Conservation (phyloP, 768 basidiomycete species). For the Termitomyces sp. region DNA sequence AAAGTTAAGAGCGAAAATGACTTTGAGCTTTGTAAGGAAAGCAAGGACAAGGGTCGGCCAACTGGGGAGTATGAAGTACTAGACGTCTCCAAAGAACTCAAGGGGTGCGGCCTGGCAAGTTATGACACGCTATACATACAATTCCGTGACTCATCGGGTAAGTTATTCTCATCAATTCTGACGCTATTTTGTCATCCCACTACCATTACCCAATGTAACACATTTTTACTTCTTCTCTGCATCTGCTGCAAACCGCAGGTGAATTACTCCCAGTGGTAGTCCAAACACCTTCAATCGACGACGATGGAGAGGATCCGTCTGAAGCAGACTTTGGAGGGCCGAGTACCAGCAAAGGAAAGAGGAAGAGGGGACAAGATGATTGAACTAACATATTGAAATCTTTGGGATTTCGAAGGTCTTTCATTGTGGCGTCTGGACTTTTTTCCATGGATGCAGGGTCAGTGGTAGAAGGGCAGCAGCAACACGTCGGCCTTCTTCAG, state of each 20-base stretch:
- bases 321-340: slow-evolving; percentile 19
- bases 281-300: slow-evolving; percentile 49
- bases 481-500: slow-evolving; percentile 90
- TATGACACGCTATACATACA: slow-evolving; percentile 70
- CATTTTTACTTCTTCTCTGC: slow-evolving; percentile 11
- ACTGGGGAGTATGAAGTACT: slow-evolving; percentile 50
- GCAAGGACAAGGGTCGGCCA: slow-evolving; percentile 46
- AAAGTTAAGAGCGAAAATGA: slow-evolving; percentile 22
- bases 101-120: slow-evolving; percentile 46
- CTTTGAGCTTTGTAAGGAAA: slow-evolving; percentile 59
- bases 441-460: slow-evolving; percentile 47
- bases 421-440: slow-evolving; percentile 16
- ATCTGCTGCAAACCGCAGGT: slow-evolving; percentile 32
- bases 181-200: slow-evolving; percentile 7
- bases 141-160: slow-evolving; percentile 59
- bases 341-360: slow-evolving; percentile 53
- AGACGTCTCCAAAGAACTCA: slow-evolving; percentile 32
- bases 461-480: slow-evolving; percentile 86
- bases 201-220: slow-evolving; percentile 13
- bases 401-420: neutral
- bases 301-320: slow-evolving; percentile 51
- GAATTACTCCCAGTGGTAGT: slow-evolving; percentile 54
- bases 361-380: slow-evolving; percentile 49
- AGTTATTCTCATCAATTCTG: slow-evolving; percentile 20
- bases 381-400: neutral